These are phyloP conservation scores for Xylariaceae sp. DNA, from an alignment of 2,329 filamentous ascomycete species.

Conservation along the genomic window DNA sequence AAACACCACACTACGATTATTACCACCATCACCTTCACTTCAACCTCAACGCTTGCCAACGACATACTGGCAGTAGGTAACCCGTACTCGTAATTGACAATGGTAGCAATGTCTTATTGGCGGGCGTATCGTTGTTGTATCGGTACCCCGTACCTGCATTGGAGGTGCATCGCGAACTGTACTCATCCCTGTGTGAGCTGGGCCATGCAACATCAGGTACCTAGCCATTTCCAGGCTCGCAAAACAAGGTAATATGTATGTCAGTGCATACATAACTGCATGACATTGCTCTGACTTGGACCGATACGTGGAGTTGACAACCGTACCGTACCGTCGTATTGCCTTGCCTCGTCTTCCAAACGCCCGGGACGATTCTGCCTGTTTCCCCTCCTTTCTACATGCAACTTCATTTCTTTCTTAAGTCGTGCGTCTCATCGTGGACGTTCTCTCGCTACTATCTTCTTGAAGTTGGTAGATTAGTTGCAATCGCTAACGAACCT, in stretches of 20 bases:
- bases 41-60: not conserved
- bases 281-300: not conserved
- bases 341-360: conserved; percentile 8
- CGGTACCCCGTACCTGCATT: not conserved
- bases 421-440: conserved; percentile 2
- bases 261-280: not conserved
- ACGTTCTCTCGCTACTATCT: conserved; percentile 13
- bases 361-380: conserved; percentile 8
- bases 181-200: not conserved
- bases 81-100: too few relatives aligned
- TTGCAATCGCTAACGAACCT: too few relatives aligned
- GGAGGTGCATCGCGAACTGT: not conserved
- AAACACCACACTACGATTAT: not conserved
- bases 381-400: not conserved
- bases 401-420: conserved; percentile 6
- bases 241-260: not conserved
- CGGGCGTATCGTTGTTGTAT: not conserved
- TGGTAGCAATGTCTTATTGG: not conserved
- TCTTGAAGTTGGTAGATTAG: not conserved
- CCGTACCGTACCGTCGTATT: not conserved
- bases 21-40: not conserved
- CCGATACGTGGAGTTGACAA: not conserved
- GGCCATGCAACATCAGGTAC: not conserved
- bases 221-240: not conserved
- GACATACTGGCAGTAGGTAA: not conserved